A percentile compares a stretch with the other conserved stretches of the same genome.
Evolutionary conservation across 129 eudicot genomes (phyloP).

Genomic region (Chrysanthemum makinoi): DNA sequence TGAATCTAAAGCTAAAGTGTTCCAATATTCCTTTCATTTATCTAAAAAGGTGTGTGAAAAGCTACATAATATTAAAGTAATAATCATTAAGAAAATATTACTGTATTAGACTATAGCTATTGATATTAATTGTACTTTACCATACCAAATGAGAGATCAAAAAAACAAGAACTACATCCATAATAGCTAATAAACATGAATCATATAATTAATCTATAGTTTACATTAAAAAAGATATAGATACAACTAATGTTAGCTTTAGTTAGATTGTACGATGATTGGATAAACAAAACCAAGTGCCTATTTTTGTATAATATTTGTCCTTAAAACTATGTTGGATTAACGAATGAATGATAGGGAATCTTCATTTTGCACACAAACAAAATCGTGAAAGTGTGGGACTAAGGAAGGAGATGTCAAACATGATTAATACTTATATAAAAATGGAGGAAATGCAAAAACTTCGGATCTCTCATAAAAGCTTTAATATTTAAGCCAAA

Average conservation of each 20-base stretch:
- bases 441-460: too few relatives aligned
- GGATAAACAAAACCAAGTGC: background rate
- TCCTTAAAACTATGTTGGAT: background rate
- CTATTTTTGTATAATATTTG: background rate
- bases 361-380: conserved; percentile 21
- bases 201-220: background rate
- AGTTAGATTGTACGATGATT: background rate
- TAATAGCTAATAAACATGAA: background rate
- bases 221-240: background rate
- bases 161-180: background rate
- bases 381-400: conserved; percentile 6
- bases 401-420: background rate
- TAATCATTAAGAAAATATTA: too few relatives aligned
- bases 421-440: background rate
- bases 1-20: background rate
- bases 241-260: background rate
- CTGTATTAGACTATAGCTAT: too few relatives aligned
- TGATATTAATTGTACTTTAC: too few relatives aligned
- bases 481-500: too few relatives aligned
- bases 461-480: too few relatives aligned
- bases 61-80: too few relatives aligned
- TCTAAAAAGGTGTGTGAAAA: too few relatives aligned
- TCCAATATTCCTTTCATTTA: too few relatives aligned
- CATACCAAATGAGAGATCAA: background rate
- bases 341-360: background rate